Conservation (phyloP, 768 basidiomycete genomes). For the Russula griseocarnosa region DNA sequence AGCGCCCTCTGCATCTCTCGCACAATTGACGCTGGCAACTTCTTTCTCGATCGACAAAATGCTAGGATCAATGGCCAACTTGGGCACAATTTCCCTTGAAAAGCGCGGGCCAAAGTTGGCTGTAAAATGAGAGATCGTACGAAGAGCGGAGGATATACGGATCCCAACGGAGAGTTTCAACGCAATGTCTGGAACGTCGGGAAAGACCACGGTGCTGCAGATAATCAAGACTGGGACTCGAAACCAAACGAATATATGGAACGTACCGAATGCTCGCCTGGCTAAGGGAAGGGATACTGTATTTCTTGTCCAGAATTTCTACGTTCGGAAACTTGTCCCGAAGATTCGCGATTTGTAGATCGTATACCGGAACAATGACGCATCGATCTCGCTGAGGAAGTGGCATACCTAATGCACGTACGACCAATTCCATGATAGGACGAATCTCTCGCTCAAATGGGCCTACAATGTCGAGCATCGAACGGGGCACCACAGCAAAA, state of each 20-base stretch:
- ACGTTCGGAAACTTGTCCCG: slow-evolving; percentile 42
- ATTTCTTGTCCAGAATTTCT: slow-evolving; percentile 41
- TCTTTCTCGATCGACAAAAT: slow-evolving; percentile 48
- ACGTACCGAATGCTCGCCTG: slow-evolving; percentile 54
- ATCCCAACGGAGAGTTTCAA: slow-evolving; percentile 53
- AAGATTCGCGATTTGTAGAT: slow-evolving; percentile 49
- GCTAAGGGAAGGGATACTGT: slow-evolving; percentile 42
- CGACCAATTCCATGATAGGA: slow-evolving; percentile 37
- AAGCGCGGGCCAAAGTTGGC: slow-evolving; percentile 57
- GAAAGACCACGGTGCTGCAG: slow-evolving; percentile 44
- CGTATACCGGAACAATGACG: slow-evolving; percentile 50
- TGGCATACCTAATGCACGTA: slow-evolving; percentile 32
- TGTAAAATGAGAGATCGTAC: slow-evolving; percentile 58
- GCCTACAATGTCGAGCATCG: slow-evolving; percentile 41
- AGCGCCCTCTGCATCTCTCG: slow-evolving; percentile 20
- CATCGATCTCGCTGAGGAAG: slow-evolving; percentile 33
- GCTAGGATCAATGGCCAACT: slow-evolving; percentile 41
- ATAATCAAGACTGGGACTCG: background rate
- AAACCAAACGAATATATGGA: background rate
- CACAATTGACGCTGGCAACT: slow-evolving; percentile 47
- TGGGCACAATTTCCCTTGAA: slow-evolving; percentile 47
- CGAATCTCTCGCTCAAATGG: slow-evolving; percentile 41
- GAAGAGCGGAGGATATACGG: slow-evolving; percentile 53
- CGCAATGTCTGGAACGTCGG: slow-evolving; percentile 44
- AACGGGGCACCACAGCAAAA: slow-evolving; percentile 43